Conservation (phyloP, 352 stramenopile genomes). For the Hyaloperonospora brassicae region DNA sequence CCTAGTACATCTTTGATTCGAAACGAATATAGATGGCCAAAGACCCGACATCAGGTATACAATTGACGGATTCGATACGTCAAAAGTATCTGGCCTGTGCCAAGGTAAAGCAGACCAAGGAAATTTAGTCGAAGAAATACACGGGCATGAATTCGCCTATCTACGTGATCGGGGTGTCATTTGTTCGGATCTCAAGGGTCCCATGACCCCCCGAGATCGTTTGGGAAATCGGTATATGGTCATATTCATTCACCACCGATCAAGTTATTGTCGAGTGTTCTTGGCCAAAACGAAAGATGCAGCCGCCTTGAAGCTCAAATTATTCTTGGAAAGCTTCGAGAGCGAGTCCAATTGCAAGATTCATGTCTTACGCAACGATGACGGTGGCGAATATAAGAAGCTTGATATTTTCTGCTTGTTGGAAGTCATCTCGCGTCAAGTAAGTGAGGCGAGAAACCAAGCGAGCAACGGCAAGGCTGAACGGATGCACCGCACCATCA, state of each 20-base stretch:
- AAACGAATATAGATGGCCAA: too few relatives aligned
- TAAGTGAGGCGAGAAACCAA: too few relatives aligned
- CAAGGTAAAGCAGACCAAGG: background rate
- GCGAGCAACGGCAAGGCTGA: too few relatives aligned
- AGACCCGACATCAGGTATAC: too few relatives aligned
- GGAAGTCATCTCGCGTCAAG: background rate
- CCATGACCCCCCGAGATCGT: background rate
- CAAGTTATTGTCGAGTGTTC: too few relatives aligned
- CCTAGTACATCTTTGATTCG: too few relatives aligned
- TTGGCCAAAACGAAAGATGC: too few relatives aligned
- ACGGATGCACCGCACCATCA: too few relatives aligned
- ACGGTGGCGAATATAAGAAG: background rate
- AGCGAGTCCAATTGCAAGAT: too few relatives aligned
- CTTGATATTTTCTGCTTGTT: background rate
- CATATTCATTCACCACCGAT: background rate
- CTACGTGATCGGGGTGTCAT: background rate
- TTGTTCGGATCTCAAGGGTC: background rate
- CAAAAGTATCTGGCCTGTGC: too few relatives aligned
- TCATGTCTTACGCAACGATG: background rate
- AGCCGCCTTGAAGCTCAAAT: too few relatives aligned
- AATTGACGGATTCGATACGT: background rate
- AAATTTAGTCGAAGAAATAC: background rate
- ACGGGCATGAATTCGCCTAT: background rate
- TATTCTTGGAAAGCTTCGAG: too few relatives aligned
- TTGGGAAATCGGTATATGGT: background rate